phyloP scores from a whole-genome alignment of 2,329 filamentous ascomycete genomes.

The Lecanosticta acicola region DNA sequence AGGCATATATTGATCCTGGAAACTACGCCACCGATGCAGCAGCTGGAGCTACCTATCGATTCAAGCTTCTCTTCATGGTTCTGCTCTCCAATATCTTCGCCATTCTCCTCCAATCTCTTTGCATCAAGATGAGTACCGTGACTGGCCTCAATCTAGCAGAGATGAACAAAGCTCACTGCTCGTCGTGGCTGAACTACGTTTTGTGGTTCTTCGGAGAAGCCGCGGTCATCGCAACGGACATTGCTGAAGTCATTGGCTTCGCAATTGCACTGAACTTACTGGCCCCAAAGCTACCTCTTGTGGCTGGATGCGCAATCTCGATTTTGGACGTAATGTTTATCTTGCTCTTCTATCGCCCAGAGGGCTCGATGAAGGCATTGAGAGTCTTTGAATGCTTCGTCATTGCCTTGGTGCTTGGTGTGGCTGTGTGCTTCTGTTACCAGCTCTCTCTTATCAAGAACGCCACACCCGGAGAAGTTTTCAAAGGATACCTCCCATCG shows the following conservation, averaged over 20 bases:
- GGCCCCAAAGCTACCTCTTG: constrained; percentile 54
- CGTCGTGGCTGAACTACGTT: constrained; percentile 49
- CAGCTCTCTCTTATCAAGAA: constrained; percentile 58
- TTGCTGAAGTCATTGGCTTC: constrained; percentile 62
- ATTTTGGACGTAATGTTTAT: constrained; percentile 64
- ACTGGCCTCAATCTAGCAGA: constrained; percentile 47
- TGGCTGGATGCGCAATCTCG: constrained; percentile 63
- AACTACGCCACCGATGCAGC: constrained; percentile 68
- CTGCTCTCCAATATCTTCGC: constrained; percentile 65
- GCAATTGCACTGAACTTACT: constrained; percentile 65
- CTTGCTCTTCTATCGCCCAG: constrained; percentile 59
- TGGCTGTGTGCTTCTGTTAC: constrained; percentile 65
- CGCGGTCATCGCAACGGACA: constrained; percentile 55
- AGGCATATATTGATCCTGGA: constrained; percentile 46
- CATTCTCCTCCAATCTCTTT: constrained; percentile 63
- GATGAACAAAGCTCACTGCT: constrained; percentile 46
- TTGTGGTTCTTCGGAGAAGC: constrained; percentile 52
- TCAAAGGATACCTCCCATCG: constrained; percentile 61
- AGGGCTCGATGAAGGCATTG: constrained; percentile 53
- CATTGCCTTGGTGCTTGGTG: constrained; percentile 58
- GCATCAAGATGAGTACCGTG: constrained; percentile 53
- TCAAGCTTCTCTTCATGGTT: constrained; percentile 62
- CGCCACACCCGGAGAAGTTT: constrained; percentile 54
- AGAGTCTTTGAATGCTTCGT: constrained; percentile 62
- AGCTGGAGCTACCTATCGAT: constrained; percentile 61